phyloP scores from a whole-genome alignment of 2,329 filamentous ascomycete genomes.

The Cladosporium sp. region DNA sequence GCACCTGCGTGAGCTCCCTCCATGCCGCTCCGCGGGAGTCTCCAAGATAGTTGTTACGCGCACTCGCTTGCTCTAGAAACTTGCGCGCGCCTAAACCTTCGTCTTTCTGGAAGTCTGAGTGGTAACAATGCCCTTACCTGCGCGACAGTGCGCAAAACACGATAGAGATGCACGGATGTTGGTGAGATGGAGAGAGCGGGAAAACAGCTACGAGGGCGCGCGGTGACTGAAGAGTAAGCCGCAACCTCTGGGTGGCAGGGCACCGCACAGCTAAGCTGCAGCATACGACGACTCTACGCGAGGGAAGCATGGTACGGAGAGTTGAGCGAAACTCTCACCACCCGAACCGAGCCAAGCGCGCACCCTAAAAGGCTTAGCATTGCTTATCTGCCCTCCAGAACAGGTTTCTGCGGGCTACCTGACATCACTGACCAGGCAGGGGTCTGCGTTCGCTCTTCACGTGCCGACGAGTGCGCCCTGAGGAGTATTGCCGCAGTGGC shows the following conservation, averaged over 20 bases:
- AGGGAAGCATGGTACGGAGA: neutral
- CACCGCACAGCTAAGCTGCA: neutral
- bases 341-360: conserved; percentile 3
- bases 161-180: neutral
- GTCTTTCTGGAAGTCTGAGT: neutral
- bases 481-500: neutral
- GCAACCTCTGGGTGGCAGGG: neutral
- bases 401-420: neutral
- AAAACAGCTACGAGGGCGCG: neutral
- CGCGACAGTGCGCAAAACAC: neutral
- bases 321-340: neutral
- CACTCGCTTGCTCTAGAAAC: neutral
- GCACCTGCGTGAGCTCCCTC: neutral
- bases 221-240: no score
- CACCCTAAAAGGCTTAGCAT: conserved; percentile 7
- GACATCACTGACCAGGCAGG: neutral
- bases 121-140: neutral
- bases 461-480: neutral
- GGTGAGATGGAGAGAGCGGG: neutral
- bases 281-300: neutral
- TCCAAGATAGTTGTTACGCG: neutral
- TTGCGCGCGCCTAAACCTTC: neutral
- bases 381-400: neutral
- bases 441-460: neutral
- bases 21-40: conserved; percentile 3